Evolutionary conservation across 2,329 filamentous ascomycete species (phyloP), one percentile per base, ranked within the genome.

Genomic region (Pseudogymnoascus sp.): DNA sequence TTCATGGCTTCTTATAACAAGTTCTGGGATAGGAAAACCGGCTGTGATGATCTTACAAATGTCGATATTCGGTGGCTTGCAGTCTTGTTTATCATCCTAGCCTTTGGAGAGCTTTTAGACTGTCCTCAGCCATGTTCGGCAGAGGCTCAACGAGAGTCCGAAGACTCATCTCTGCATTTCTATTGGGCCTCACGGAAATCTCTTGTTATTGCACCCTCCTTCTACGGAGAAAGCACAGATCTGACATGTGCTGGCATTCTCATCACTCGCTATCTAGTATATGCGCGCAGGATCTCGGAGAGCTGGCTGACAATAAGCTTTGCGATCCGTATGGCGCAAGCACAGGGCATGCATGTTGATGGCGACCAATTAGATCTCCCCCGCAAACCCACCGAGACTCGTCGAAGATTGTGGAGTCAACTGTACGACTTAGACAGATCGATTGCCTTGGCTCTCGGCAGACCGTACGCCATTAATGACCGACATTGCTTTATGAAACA

Each of bases 291-390:
- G 47, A 72, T 73, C 1, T 71, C 76, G 0, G 76, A 78, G 64
- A 72, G 72, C 4, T 78, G 76, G 76, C 71, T 78, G 1, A 78
- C 76, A 1, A 73, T 73, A 3, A 75, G 75, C 65, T 77, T 78
- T 47, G 76, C 76, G 1, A 75, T 77, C 67, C 74, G 76, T 12
- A 76, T 78, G 73, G 77, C 76, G 4, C 75, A 77, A 64, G 76
- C 75, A 0, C 76, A 78, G 61, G 76, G 76, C 0, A 77, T 78
- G 70, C 76, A 78, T 62, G 75, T 78, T 21, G 77, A 78, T 64
- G 76, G 76, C 6, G 74, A 75, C 63, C 69, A 73, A 14, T 77
- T 75, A 75, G 67, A 73, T 7, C 66, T 78, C 8, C 71, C 75
- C 0, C 69, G 71, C 4, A 74, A 75, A 51, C 73, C 73, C 40